phyloP scores from a whole-genome alignment of 495 filamentous ascomycete species.

The Aspergillus steynii region DNA sequence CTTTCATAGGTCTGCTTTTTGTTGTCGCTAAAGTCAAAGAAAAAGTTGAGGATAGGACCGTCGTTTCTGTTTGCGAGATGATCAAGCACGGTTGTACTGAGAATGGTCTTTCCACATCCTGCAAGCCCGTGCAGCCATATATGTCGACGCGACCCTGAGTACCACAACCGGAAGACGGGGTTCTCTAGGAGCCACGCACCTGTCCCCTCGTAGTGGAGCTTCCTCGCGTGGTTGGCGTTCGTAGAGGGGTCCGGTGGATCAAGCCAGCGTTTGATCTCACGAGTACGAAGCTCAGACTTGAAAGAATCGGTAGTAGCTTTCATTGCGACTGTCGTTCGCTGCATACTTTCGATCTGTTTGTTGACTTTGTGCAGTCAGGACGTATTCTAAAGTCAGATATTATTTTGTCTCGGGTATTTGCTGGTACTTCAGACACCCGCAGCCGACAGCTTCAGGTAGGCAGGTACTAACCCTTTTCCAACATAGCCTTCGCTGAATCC shows the following conservation, averaged over 20 bases:
- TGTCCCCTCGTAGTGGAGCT: constrained; percentile 20
- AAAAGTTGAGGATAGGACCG: constrained; percentile 23
- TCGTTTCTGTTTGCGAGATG: constrained; percentile 17
- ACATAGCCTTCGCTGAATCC: too few species aligned
- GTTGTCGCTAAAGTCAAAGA: constrained; percentile 32
- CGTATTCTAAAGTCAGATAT: too few species aligned
- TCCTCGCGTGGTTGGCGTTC: constrained; percentile 21
- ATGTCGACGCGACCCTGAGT: constrained; percentile 18
- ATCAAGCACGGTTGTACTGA: constrained; percentile 25
- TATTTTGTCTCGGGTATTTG: too few species aligned
- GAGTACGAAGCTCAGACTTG: constrained; percentile 12
- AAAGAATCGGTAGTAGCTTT: constrained; percentile 21
- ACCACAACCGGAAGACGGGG: constrained; percentile 19
- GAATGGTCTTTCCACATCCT: constrained; percentile 29
- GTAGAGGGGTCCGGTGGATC: constrained; percentile 21
- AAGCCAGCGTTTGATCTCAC: constrained; percentile 24
- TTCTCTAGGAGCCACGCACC: constrained; percentile 20
- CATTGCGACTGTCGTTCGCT: constrained; percentile 15
- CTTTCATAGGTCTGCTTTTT: constrained; percentile 26
- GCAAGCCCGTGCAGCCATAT: constrained; percentile 24
- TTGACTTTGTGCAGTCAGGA: too few species aligned
- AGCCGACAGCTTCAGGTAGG: too few species aligned
- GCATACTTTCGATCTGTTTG: too few species aligned
- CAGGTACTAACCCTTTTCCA: too few species aligned
- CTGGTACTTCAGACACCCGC: too few species aligned